Evolutionary conservation across 768 basidiomycete genomes (phyloP).

Genomic region (Boletus rubropictus): DNA sequence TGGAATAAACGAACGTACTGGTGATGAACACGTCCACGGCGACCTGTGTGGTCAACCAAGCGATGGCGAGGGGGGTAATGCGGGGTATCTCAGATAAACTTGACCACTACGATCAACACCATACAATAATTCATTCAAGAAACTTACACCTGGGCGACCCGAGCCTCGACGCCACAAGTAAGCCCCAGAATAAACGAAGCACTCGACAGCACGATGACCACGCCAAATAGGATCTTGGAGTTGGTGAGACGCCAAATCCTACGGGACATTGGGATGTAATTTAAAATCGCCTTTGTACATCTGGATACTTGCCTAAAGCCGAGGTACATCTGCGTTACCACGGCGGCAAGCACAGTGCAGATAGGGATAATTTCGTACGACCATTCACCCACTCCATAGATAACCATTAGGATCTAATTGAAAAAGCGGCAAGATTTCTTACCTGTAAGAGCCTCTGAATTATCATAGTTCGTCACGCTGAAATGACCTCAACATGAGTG

Average conservation of each 20-base stretch:
- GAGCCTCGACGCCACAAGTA: background rate
- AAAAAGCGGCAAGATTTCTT: no score
- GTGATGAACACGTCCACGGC: background rate
- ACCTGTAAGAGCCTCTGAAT: no score
- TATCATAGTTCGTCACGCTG: no score
- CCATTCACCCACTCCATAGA: slow-evolving; percentile 28
- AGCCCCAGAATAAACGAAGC: background rate
- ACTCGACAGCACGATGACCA: background rate
- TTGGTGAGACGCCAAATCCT: background rate
- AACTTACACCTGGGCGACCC: background rate
- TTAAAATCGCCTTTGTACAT: background rate
- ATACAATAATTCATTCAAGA: background rate
- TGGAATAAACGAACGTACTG: background rate
- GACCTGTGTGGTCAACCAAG: background rate
- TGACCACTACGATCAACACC: background rate
- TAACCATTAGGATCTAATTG: no score
- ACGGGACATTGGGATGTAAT: no score
- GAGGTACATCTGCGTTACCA: slow-evolving; percentile 47
- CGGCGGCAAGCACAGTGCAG: no score
- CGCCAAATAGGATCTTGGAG: background rate
- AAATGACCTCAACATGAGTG: no score
- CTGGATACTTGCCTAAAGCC: slow-evolving; percentile 35
- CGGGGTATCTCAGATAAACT: background rate
- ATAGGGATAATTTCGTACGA: slow-evolving; percentile 45
- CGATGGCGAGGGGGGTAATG: background rate